Base-by-base conservation (phyloP, 2,329 filamentous ascomycete genomes). In the Diatrype stigma region DNA sequence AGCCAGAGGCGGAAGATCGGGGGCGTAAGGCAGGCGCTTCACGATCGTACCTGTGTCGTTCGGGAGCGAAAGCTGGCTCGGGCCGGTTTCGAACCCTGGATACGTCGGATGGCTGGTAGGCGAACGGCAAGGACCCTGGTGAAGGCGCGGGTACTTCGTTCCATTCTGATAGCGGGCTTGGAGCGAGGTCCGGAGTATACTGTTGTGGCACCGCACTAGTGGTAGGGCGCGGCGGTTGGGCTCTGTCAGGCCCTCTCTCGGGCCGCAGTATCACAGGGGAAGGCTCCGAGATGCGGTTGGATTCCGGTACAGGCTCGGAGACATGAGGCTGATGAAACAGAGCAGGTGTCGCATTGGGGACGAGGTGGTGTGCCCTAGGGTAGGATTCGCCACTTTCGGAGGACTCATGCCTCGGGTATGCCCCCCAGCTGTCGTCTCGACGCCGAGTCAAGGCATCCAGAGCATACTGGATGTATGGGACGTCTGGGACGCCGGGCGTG, bases 381-480 rank as follows among this genome's bases (percentile, higher is more conserved):
- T 55, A 21, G n/a, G 51, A 37, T 49, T 53, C 55, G n/a, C 62
- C 59, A 21, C 54, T 58, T 14, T 48, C 49, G 6, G 58, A 58
- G 3, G 54, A 55, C 16, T 46, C 46, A 16, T 56, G 56, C 21
- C 40, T 53, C 12, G 57, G 55, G 7, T 50, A 10, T n/a, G n/a
- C n/a, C 19, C 46, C 76, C 73, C 50, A 78, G 51, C 75, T 71
- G 6, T 84, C 76, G 53, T 89, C 84, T 51, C 85, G 85, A 61
- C 88, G 82, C 45, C 87, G 78, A 6, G 90, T 95, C 59, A 97
- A 74, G 56, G 93, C 90, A 56, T 96, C 89, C 56, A 97, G 83
- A 38, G 93, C 92, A 67, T 94, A 95, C 56, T 87, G 87, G 56
- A 96, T 89, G 68, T 92, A 96, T 0, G 90, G 91, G 8, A 85